Evolutionary conservation across 1,284 basidiomycete species (phyloP).

Genomic region (Cryptococcus amylolentus): DNA sequence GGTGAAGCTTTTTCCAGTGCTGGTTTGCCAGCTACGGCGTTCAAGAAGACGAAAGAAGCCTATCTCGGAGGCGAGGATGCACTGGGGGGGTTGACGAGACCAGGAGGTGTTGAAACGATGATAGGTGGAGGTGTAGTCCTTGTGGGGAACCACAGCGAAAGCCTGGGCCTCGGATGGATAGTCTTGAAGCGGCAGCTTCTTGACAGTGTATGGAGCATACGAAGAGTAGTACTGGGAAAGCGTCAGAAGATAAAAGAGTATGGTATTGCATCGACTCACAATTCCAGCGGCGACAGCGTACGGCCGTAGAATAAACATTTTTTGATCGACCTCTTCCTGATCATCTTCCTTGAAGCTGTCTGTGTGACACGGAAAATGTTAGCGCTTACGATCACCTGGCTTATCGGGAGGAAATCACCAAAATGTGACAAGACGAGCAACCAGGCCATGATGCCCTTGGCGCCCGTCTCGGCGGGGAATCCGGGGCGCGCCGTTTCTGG

Average conservation of each 20-base stretch:
- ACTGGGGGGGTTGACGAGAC: too few relatives aligned
- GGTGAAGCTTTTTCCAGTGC: constrained; percentile 22
- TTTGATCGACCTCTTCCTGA: constrained; percentile 51
- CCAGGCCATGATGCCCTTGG: constrained; percentile 41
- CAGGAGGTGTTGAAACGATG: constrained; percentile 15
- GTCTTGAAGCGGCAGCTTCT: constrained; percentile 50
- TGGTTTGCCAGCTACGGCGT: constrained; percentile 32
- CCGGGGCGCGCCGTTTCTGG: constrained; percentile 47
- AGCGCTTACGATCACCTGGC: too few relatives aligned
- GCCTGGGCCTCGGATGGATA: constrained; percentile 16
- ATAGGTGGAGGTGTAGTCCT: constrained; percentile 16
- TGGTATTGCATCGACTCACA: too few relatives aligned
- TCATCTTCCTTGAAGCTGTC: constrained; percentile 32
- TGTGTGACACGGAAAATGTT: neutral
- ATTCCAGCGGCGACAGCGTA: too few relatives aligned
- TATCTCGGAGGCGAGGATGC: constrained; percentile 4
- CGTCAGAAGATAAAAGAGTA: too few relatives aligned
- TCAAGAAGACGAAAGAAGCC: constrained; percentile 38
- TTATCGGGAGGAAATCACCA: constrained; percentile 6
- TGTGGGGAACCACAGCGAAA: too few relatives aligned
- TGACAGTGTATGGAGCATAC: too few relatives aligned
- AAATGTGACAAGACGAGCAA: constrained; percentile 33
- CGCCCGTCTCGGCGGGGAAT: constrained; percentile 45
- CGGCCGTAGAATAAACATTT: constrained; percentile 54
- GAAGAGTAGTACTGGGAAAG: too few relatives aligned